Conservation (phyloP, 805 yeast genomes). For the Candida schatavii region DNA sequence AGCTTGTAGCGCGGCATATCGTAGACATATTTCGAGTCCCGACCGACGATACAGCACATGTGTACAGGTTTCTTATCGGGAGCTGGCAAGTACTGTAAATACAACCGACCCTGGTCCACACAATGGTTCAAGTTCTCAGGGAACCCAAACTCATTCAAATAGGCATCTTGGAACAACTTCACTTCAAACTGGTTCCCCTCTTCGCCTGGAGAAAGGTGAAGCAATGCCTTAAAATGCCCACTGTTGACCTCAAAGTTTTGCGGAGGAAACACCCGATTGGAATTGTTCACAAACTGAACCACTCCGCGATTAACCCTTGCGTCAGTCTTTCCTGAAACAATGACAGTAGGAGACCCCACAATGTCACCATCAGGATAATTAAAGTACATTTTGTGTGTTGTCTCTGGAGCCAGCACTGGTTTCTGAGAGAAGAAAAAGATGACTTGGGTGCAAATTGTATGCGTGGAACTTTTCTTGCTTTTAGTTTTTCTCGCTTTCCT, state of each 20-base stretch:
- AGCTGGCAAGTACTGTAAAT: conserved; percentile 43
- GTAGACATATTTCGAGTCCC: conserved; percentile 66
- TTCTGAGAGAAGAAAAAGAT: not conserved
- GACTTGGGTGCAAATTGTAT: not conserved
- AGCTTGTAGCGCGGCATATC: conserved; percentile 62
- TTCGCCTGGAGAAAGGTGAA: conserved; percentile 67
- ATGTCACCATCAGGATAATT: conserved; percentile 34
- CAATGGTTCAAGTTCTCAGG: conserved; percentile 14
- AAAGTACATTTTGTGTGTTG: conserved; percentile 24
- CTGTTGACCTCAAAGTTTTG: conserved; percentile 63
- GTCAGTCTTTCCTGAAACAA: conserved; percentile 30
- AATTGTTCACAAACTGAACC: conserved; percentile 31
- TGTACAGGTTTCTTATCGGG: conserved; percentile 74
- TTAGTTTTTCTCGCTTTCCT: no score
- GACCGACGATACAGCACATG: conserved; percentile 70
- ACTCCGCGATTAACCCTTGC: conserved; percentile 19
- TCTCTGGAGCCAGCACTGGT: no score
- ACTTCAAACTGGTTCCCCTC: conserved; percentile 50
- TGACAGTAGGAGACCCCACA: conserved; percentile 39
- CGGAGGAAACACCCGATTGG: conserved; percentile 55
- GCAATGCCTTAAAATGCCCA: conserved; percentile 70
- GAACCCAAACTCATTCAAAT: conserved; percentile 25
- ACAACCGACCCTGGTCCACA: conserved; percentile 23
- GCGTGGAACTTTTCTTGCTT: not conserved
- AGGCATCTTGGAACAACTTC: conserved; percentile 43